phyloP scores from a whole-genome alignment of 345 rosid genomes.

The Gossypium thurberi region DNA sequence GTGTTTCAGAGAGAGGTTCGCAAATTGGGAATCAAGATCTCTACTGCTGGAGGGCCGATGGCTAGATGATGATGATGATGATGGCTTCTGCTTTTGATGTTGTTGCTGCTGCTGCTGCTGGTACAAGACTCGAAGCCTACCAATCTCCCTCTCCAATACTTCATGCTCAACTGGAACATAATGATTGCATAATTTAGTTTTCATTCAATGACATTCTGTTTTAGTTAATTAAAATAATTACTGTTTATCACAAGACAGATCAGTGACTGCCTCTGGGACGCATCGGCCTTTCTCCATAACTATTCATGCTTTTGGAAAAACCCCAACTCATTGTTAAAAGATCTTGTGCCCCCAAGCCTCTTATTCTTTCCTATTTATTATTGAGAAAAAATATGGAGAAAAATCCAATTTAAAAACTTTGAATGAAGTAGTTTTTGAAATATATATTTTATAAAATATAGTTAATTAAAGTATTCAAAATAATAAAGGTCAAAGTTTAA shows the following conservation, averaged over 20 bases:
- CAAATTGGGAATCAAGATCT: slow-evolving; percentile 86
- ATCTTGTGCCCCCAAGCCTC: too few relatives aligned
- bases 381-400: too few relatives aligned
- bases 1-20: slow-evolving; percentile 65
- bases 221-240: neutral
- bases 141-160: slow-evolving; percentile 88
- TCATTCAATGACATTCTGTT: neutral
- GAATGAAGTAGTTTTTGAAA: neutral
- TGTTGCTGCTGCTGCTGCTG: slow-evolving; percentile 58
- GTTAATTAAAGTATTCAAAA: too few relatives aligned
- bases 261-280: neutral
- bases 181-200: slow-evolving; percentile 8
- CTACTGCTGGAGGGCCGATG: slow-evolving; percentile 62
- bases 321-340: neutral
- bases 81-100: slow-evolving; percentile 40
- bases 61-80: slow-evolving; percentile 55
- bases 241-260: neutral
- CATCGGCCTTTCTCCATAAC: neutral
- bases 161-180: slow-evolving; percentile 92
- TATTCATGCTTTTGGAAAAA: neutral
- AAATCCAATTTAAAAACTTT: too few relatives aligned
- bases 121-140: slow-evolving; percentile 61
- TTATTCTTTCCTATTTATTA: too few relatives aligned
- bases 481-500: too few relatives aligned
- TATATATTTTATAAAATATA: too few relatives aligned